phyloP scores from a whole-genome alignment of 116 monocot species.

The Trichopus zeylanicus region DNA sequence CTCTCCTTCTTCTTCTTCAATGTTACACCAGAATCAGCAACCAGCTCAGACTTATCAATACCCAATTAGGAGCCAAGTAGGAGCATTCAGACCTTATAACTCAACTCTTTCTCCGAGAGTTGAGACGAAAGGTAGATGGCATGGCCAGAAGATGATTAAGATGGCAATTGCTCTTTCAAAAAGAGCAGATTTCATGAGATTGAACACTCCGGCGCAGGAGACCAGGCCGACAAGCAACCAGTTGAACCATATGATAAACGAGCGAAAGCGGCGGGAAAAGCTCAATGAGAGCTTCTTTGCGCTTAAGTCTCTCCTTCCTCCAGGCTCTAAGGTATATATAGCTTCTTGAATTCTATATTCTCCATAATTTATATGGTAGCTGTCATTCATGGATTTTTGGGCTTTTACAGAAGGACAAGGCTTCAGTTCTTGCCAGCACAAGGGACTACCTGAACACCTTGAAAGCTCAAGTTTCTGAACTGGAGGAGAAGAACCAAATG shows the following conservation, averaged over 20 bases:
- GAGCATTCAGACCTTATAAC: conserved; percentile 39
- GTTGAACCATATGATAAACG: conserved; percentile 77
- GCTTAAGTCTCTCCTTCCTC: conserved; percentile 50
- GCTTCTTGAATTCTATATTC: background rate
- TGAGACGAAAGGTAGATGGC: background rate
- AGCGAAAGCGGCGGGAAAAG: conserved; percentile 62
- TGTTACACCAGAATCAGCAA: background rate
- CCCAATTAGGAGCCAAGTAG: background rate
- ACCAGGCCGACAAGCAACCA: conserved; percentile 24
- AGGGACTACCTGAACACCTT: conserved; percentile 44
- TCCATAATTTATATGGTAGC: background rate
- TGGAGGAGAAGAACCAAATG: conserved; percentile 56
- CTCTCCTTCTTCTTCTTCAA: background rate
- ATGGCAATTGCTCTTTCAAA: conserved; percentile 25
- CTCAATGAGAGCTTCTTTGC: conserved; percentile 56
- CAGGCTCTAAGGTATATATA: conserved; percentile 51
- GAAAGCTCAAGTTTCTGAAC: conserved; percentile 41
- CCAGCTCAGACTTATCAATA: background rate
- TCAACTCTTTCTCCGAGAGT: background rate
- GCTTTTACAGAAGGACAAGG: conserved; percentile 61
- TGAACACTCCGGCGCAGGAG: background rate
- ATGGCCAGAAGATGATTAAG: conserved; percentile 48
- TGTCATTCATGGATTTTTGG: too few relatives aligned
- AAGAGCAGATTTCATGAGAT: conserved; percentile 14
- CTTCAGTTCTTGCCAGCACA: conserved; percentile 58